Conservation (phyloP, 768 basidiomycete genomes). For the Mycena capillaripes region DNA sequence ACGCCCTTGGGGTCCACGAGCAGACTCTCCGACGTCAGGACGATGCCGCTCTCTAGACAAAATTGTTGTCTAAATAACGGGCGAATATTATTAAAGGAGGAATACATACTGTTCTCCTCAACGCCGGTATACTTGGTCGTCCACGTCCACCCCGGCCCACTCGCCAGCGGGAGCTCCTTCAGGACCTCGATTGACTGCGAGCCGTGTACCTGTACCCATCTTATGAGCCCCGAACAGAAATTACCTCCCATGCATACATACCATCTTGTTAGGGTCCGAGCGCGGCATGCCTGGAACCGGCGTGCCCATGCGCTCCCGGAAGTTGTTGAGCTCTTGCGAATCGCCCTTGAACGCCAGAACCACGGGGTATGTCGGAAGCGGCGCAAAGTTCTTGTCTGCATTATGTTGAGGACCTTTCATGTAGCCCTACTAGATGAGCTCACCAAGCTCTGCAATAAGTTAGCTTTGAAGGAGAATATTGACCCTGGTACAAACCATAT, state of each 20-base stretch:
- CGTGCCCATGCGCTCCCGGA: slow-evolving; percentile 63
- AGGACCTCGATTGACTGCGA: slow-evolving; percentile 86
- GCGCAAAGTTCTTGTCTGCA: slow-evolving; percentile 76
- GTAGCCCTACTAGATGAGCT: slow-evolving; percentile 25
- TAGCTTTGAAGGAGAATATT: too few relatives aligned
- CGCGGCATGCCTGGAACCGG: slow-evolving; percentile 77
- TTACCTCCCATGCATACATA: slow-evolving; percentile 49
- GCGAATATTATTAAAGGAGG: not conserved
- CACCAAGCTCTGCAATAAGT: slow-evolving; percentile 64
- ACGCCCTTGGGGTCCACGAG: slow-evolving; percentile 75
- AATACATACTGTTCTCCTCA: slow-evolving; percentile 82
- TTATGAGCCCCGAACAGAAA: not conserved
- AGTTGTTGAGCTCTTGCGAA: slow-evolving; percentile 77
- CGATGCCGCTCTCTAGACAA: slow-evolving; percentile 77
- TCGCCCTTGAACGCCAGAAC: slow-evolving; percentile 81
- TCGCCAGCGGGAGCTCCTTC: slow-evolving; percentile 81
- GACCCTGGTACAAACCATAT: slow-evolving; percentile 67
- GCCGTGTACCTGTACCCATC: slow-evolving; percentile 72
- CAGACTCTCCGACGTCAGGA: slow-evolving; percentile 73
- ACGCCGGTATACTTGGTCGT: slow-evolving; percentile 76
- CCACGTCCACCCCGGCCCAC: slow-evolving; percentile 86
- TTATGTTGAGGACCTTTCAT: not conserved
- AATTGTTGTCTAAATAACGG: not conserved
- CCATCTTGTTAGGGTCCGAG: slow-evolving; percentile 78
- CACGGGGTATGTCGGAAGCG: slow-evolving; percentile 90